Percentiles rank a stretch among this genome's conserved stretches.
phyloP scores from a whole-genome alignment of 257 asterid genomes.

The Nicotiana knightiana region DNA sequence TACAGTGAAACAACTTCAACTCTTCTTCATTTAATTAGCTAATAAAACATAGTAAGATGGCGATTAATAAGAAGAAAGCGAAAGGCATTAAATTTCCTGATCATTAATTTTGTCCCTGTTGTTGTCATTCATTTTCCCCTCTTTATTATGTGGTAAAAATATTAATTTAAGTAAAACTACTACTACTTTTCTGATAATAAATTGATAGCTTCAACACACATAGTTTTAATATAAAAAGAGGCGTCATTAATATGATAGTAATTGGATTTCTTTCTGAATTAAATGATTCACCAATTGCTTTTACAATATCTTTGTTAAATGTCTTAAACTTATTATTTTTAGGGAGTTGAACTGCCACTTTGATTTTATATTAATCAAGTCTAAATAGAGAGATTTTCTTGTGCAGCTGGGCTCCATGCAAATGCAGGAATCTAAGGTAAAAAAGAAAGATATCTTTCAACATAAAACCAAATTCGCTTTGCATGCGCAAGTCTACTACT shows the following conservation, averaged over 20 bases:
- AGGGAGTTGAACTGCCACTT: too few species aligned
- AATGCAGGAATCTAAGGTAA: background rate
- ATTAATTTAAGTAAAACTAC: too few species aligned
- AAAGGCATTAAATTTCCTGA: background rate
- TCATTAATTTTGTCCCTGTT: too few species aligned
- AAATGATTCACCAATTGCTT: background rate
- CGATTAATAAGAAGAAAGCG: too few species aligned
- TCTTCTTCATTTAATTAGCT: too few species aligned
- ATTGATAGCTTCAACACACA: background rate
- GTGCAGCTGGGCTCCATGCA: background rate
- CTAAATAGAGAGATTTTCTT: too few species aligned
- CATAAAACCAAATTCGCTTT: background rate
- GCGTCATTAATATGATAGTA: background rate
- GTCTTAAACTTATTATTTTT: background rate
- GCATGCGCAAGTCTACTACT: background rate
- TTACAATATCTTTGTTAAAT: background rate
- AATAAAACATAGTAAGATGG: background rate
- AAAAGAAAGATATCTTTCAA: background rate
- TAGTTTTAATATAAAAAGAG: background rate
- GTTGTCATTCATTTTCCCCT: too few species aligned
- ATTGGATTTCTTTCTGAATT: background rate
- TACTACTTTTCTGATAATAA: too few species aligned
- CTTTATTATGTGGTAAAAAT: too few species aligned
- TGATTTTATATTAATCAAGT: too few species aligned
- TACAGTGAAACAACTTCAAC: background rate